Base-by-base conservation (phyloP, 2,329 filamentous ascomycete genomes). In the Trichoderma sp. region DNA sequence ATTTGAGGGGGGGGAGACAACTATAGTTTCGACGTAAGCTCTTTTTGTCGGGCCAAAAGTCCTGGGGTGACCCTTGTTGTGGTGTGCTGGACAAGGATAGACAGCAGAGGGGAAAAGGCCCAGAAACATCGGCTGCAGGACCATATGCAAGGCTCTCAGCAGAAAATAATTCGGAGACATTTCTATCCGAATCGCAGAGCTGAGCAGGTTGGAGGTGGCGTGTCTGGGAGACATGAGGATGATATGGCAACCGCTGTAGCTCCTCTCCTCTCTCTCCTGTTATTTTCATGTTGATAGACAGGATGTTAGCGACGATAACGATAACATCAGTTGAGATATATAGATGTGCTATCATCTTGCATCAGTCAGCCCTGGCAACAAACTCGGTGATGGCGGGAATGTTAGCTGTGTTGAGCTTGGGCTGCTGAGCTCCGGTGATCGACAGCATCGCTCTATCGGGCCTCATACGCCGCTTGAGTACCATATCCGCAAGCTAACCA, bases 31-130 rank as follows among this genome's bases (percentile, higher is more conserved):
- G 47, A 24, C 8, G 47, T 49, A 49, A 49, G 13, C n/a, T 49
- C 47, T 24, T 49, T 21, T 56, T 21, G 61, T 21, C 61, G 7
- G n/a, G 21, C 19, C 35, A 55, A 52, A 49, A 24, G n/a, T 33
- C n/a, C 63, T 49, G 57, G 63, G 63, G 58, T 66, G 16, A 13
- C 63, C 63, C 63, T 66, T 31, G 53, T 49, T 13, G 19, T 27
- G 14, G 8, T 57, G 24, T 14, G 35, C 37, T 5, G 21, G 62
- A 49, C 53, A 66, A 58, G 63, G 53, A n/a, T 49, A 40, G 21
- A 57, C 16, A 27, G 16, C 40, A 59, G 29, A 27, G 40, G 55
- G 13, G 55, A 35, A 8, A 16, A 33, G 24, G 55, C n/a, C 55
- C 4, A 59, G 55, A 52, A 59, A 24, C 4, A 47, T 29, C 37